These are phyloP conservation scores for Colletotrichum australisinense DNA, from an alignment of 2,329 filamentous ascomycete species.

Conservation along the genomic window DNA sequence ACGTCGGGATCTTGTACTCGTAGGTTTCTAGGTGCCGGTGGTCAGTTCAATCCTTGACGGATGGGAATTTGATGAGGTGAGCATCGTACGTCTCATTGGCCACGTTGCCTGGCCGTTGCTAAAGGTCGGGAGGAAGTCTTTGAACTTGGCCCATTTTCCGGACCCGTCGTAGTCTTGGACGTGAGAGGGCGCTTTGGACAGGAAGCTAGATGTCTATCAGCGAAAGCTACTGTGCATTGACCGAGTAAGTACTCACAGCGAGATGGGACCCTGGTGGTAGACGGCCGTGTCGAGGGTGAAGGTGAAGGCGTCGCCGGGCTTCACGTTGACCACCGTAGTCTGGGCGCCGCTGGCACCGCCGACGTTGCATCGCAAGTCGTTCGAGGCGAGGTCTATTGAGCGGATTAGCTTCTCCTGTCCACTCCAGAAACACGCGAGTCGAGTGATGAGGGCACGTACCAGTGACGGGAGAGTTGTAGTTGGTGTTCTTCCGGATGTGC, in stretches of 20 bases:
- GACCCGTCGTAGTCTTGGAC: conserved; percentile 50
- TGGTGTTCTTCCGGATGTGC: conserved; percentile 50
- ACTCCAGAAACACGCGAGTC: too few relatives aligned
- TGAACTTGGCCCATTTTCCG: conserved; percentile 54
- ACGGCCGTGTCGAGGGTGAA: conserved; percentile 52
- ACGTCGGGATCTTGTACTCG: conserved; percentile 57
- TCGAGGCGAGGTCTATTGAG: conserved; percentile 46
- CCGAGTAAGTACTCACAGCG: conserved; percentile 42
- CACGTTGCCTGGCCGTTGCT: conserved; percentile 44
- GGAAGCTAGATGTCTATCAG: conserved; percentile 43
- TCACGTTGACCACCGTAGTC: conserved; percentile 46
- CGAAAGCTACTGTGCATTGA: not conserved
- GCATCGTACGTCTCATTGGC: conserved; percentile 43
- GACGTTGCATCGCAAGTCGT: conserved; percentile 52
- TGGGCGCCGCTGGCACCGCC: conserved; percentile 44
- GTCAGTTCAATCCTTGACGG: not conserved
- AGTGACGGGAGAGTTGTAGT: conserved; percentile 50
- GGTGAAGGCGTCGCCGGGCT: conserved; percentile 48
- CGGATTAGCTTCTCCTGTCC: not conserved
- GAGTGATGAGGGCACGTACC: conserved; percentile 24
- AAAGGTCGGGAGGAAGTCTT: conserved; percentile 50
- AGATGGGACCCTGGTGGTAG: conserved; percentile 53
- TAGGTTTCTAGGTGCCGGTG: conserved; percentile 41
- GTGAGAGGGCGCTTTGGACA: conserved; percentile 50
- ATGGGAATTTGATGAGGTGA: not conserved